These are phyloP conservation scores for Tolypocladium ovalisporum DNA, from an alignment of 2,329 filamentous ascomycete species.

Conservation along the genomic window DNA sequence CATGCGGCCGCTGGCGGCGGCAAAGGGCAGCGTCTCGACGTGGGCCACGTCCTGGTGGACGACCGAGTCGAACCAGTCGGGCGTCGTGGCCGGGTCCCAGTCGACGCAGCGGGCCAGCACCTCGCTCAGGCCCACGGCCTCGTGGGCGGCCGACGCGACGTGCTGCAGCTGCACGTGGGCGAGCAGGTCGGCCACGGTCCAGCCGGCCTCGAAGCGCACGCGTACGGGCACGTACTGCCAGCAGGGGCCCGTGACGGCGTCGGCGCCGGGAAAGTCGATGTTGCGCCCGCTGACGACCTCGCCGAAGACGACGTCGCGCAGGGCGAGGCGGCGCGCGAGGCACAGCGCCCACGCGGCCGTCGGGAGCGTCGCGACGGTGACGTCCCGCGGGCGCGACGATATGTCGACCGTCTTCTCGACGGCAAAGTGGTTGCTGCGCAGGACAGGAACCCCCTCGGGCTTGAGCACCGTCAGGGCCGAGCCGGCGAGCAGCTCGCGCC, in stretches of 20 bases:
- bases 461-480: conserved; percentile 37
- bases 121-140: conserved; percentile 42
- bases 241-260: conserved; percentile 51
- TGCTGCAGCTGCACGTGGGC: conserved; percentile 45
- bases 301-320: conserved; percentile 51
- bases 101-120: conserved; percentile 37
- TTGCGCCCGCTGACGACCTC: conserved; percentile 56
- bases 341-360: conserved; percentile 56
- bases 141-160: conserved; percentile 42
- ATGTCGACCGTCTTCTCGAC: conserved; percentile 33
- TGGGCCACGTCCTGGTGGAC: conserved; percentile 51
- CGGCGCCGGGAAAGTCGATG: conserved; percentile 41
- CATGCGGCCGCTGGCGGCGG: conserved; percentile 28
- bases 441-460: conserved; percentile 23
- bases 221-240: conserved; percentile 58
- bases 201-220: conserved; percentile 38
- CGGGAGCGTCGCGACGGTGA: conserved; percentile 54
- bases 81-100: conserved; percentile 20
- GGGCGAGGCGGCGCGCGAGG: conserved; percentile 40
- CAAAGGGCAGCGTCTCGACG: conserved; percentile 41
- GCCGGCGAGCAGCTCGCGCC: conserved; percentile 45
- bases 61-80: conserved; percentile 41
- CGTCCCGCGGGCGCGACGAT: conserved; percentile 36
- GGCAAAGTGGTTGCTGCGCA: conserved; percentile 26
- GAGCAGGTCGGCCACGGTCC: conserved; percentile 42